These are phyloP conservation scores for Cladorrhinum sp. DNA, from an alignment of 2,329 filamentous ascomycete genomes.

Conservation along the genomic window DNA sequence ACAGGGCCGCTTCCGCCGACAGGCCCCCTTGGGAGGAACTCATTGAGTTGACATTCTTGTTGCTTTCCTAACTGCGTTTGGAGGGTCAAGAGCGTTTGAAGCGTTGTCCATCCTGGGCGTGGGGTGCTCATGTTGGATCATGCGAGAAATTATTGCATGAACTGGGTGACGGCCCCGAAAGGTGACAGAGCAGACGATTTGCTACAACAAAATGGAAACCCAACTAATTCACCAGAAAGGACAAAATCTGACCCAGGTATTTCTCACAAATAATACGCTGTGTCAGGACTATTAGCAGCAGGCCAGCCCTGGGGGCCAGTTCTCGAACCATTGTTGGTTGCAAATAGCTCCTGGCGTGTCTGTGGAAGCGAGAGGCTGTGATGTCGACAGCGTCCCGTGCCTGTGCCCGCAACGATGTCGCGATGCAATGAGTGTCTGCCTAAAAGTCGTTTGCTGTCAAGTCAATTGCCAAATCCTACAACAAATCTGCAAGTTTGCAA, in stretches of 20 bases:
- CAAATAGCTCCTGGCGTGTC: background rate
- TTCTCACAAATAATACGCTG: background rate
- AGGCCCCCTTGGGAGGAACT: conserved; percentile 15
- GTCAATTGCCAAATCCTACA: background rate
- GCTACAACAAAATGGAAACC: background rate
- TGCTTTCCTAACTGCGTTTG: conserved; percentile 16
- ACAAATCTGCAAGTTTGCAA: background rate
- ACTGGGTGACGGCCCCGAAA: background rate
- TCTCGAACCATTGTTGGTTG: conserved; percentile 4
- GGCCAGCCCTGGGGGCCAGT: conserved; percentile 2
- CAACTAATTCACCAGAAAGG: conserved; percentile 2
- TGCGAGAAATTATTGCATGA: background rate
- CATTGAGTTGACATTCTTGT: conserved; percentile 2
- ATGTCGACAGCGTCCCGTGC: background rate
- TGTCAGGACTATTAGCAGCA: background rate
- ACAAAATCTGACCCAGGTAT: background rate
- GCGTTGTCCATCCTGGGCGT: conserved; percentile 13
- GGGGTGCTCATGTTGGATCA: conserved; percentile 13
- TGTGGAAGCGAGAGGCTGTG: conserved; percentile 2
- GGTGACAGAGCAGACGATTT: conserved; percentile 4
- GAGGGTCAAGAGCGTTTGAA: conserved; percentile 10
- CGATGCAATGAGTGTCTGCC: conserved; percentile 2
- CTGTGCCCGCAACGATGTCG: background rate
- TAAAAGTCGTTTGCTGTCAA: background rate
- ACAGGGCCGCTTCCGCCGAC: conserved; percentile 22